These are phyloP conservation scores for Claviceps sp. DNA, from an alignment of 2,329 filamentous ascomycete species.

Conservation along the genomic window DNA sequence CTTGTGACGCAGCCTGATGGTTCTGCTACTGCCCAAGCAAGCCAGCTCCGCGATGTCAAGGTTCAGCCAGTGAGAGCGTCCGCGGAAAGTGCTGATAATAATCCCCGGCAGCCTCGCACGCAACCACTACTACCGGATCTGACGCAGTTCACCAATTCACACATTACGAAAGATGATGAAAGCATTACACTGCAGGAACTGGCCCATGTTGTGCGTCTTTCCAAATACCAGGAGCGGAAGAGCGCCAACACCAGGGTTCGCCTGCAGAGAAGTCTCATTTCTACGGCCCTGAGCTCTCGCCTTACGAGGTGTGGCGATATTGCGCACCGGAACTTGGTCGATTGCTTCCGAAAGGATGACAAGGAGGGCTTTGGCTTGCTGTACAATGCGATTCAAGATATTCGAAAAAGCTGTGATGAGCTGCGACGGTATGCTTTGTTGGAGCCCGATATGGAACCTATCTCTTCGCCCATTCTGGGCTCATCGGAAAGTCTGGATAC, in stretches of 20 bases:
- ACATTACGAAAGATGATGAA: slow-evolving; percentile 45
- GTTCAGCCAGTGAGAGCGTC: slow-evolving; percentile 17
- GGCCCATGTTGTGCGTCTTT: slow-evolving; percentile 62
- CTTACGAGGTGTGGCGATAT: slow-evolving; percentile 63
- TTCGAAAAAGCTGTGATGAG: slow-evolving; percentile 63
- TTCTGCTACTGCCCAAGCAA: slow-evolving; percentile 17
- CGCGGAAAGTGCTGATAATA: slow-evolving; percentile 26
- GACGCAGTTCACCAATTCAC: slow-evolving; percentile 51
- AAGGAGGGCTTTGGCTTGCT: slow-evolving; percentile 63
- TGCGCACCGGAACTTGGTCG: slow-evolving; percentile 61
- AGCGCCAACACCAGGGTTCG: slow-evolving; percentile 59
- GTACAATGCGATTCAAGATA: slow-evolving; percentile 67
- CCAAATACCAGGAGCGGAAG: slow-evolving; percentile 72
- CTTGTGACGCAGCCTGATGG: slow-evolving; percentile 32
- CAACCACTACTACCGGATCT: slow-evolving; percentile 50
- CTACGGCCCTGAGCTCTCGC: slow-evolving; percentile 60
- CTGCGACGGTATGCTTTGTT: slow-evolving; percentile 56
- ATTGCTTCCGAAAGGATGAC: slow-evolving; percentile 66
- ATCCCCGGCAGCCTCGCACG: slow-evolving; percentile 27
- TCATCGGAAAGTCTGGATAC: slow-evolving; percentile 38
- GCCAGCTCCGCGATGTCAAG: slow-evolving; percentile 15
- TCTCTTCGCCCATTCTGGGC: slow-evolving; percentile 25
- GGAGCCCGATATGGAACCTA: slow-evolving; percentile 57
- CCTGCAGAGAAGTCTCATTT: slow-evolving; percentile 61
- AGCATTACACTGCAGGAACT: slow-evolving; percentile 64